Base-by-base conservation (phyloP, 352 stramenopile species). In the Elongisporangium prolatum region DNA sequence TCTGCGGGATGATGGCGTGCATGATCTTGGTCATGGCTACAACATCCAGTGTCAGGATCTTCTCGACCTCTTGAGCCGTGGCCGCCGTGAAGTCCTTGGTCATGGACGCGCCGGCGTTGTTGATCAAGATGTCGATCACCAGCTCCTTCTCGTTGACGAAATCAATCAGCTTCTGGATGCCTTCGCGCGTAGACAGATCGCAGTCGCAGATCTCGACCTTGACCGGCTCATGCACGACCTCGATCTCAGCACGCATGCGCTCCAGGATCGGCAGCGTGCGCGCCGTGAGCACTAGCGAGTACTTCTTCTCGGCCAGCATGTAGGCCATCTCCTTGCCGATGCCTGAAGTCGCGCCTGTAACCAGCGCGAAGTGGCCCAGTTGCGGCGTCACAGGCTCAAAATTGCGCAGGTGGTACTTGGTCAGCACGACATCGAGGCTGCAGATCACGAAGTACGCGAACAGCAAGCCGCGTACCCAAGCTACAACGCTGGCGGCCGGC, bases 281-380 rank as follows among this genome's bases (percentile, higher is more conserved):
- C 0, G 68, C 85, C 25, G 68, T 68, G 2, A 93, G 58, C 18
- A 93, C 57, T n/a, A 95, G 60, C 22, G 79, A 84, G 63, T 76
- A 73, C 17, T 80, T 75, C 38, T 84, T 80, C 48, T 77, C 75
- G 9, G 80, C 84, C 21, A 97, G 71, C 51, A 84, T 51, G 63
- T 86, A 93, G 50, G 77, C 81, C 54, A 88, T 84, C 58, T 89
- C 84, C 21, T 71, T 68, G 22, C 86, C 86, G 21, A 95, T 67
- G 17, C 86, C 86, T 13, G 72, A 75, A 6, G 82, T 78, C 37
- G 84, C 84, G 18, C 84, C 86, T 4, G 80, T 92, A 51, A 93
- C 56, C 6, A 93, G 67, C 50, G 74, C 74, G 21, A 74, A 80
- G 48, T 56, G 59, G 50, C 67, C 64, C 47, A 56, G 37, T 50